Evolutionary conservation across 2,329 filamentous ascomycete species (phyloP).

Genomic region (Colletotrichum costaricense): DNA sequence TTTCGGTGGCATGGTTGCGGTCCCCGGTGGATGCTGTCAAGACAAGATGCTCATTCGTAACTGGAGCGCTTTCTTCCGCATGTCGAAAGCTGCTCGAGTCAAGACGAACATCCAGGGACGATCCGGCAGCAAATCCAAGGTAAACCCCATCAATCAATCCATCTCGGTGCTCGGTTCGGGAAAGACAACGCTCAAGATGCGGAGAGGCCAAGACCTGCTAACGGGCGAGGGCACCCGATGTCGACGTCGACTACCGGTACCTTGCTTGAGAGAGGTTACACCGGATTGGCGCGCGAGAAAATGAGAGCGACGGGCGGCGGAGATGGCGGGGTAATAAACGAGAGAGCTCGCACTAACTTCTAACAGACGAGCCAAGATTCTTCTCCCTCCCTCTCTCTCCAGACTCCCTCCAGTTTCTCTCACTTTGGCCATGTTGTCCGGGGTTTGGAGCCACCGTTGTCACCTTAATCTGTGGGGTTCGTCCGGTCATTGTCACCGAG

Average conservation of each 20-base stretch:
- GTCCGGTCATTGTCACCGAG: neutral
- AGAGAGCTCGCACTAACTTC: neutral
- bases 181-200: neutral
- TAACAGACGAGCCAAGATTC: neutral
- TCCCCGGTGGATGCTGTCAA: neutral
- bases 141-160: neutral
- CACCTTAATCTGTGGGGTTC: conserved; percentile 27
- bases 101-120: conserved; percentile 1
- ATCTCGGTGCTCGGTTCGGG: neutral
- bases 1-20: neutral
- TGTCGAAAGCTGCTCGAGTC: neutral
- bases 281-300: conserved; percentile 25
- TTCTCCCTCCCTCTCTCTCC: too few relatives aligned
- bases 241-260: conserved; percentile 19
- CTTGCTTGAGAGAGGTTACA: conserved; percentile 19
- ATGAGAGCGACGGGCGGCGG: neutral
- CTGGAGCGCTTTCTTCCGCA: conserved; percentile 20
- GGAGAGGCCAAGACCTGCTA: conserved; percentile 24
- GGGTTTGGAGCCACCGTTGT: neutral
- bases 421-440: neutral
- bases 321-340: conserved; percentile 15
- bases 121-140: neutral
- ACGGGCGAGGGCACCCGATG: conserved; percentile 4
- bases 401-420: neutral
- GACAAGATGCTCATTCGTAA: neutral